These are phyloP conservation scores for Kurtzmaniella natalensis DNA, from an alignment of 1,139 yeast species.

Conservation along the genomic window DNA sequence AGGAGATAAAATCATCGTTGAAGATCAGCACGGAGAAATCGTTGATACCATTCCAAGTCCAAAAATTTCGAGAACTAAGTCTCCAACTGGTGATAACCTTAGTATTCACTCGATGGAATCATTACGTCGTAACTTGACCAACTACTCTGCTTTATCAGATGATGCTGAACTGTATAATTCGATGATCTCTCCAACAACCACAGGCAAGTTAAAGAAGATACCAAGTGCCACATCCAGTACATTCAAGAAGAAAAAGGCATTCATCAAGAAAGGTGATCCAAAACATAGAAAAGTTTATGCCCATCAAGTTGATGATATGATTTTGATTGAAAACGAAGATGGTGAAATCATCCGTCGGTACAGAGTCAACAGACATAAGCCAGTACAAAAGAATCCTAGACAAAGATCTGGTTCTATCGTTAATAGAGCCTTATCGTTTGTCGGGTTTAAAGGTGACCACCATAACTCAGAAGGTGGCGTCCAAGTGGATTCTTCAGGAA, in stretches of 20 bases:
- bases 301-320: constrained; percentile 57
- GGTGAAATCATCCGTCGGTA: constrained; percentile 89
- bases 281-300: constrained; percentile 36
- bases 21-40: constrained; percentile 79
- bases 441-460: constrained; percentile 39
- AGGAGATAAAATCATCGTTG: constrained; percentile 66
- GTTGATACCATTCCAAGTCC: constrained; percentile 37
- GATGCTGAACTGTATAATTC: constrained; percentile 1
- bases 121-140: constrained; percentile 32
- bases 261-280: constrained; percentile 27
- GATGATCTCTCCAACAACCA: not conserved
- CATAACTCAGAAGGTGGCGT: constrained; percentile 4
- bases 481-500: not conserved
- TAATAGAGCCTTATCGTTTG: constrained; percentile 45
- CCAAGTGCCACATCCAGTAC: constrained; percentile 1
- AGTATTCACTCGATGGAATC: constrained; percentile 43
- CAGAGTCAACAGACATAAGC: constrained; percentile 55
- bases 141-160: constrained; percentile 21
- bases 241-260: constrained; percentile 16
- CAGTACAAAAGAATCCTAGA: constrained; percentile 10
- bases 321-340: constrained; percentile 83
- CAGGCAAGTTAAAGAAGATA: not conserved
- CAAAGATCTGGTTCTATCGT: constrained; percentile 33
- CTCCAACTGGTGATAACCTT: constrained; percentile 13
- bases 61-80: not conserved